Percentiles rank a stretch among this genome's conserved stretches.
phyloP scores from a whole-genome alignment of 441 rosid genomes.

The Raphanus hybrid region DNA sequence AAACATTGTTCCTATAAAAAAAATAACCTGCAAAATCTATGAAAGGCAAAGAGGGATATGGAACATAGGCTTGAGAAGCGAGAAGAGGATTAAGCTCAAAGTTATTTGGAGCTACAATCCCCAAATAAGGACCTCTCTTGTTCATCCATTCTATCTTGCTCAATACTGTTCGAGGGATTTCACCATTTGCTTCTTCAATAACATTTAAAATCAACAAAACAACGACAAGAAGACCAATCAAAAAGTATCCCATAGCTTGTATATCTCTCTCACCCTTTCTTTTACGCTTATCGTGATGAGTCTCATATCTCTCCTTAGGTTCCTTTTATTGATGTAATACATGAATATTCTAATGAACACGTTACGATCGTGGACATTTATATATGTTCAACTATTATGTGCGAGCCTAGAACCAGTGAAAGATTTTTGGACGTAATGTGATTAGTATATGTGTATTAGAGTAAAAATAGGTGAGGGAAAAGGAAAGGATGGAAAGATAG shows the following conservation, averaged over 20 bases:
- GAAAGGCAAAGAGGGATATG: conserved; percentile 46
- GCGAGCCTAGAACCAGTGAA: not conserved
- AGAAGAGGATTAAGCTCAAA: conserved; percentile 83
- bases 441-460: not conserved
- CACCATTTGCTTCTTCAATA: conserved; percentile 41
- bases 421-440: not conserved
- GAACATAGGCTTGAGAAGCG: conserved; percentile 51
- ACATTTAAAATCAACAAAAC: conserved; percentile 24
- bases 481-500: not conserved
- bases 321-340: conserved; percentile 8
- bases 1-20: not conserved
- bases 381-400: not conserved
- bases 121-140: conserved; percentile 56
- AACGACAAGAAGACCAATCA: conserved; percentile 32
- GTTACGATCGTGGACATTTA: conserved; percentile 13
- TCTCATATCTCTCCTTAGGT: conserved; percentile 10
- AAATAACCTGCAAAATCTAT: conserved; percentile 59
- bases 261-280: conserved; percentile 8
- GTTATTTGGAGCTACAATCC: conserved; percentile 61
- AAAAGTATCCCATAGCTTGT: conserved; percentile 32
- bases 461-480: not conserved
- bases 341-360: not conserved
- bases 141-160: conserved; percentile 44
- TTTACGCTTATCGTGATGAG: conserved; percentile 12
- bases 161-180: conserved; percentile 33